A percentile compares a stretch with the other conserved stretches of the same genome.
Conservation (phyloP, 2,329 filamentous ascomycete species). For the Byssothecium circinans region DNA sequence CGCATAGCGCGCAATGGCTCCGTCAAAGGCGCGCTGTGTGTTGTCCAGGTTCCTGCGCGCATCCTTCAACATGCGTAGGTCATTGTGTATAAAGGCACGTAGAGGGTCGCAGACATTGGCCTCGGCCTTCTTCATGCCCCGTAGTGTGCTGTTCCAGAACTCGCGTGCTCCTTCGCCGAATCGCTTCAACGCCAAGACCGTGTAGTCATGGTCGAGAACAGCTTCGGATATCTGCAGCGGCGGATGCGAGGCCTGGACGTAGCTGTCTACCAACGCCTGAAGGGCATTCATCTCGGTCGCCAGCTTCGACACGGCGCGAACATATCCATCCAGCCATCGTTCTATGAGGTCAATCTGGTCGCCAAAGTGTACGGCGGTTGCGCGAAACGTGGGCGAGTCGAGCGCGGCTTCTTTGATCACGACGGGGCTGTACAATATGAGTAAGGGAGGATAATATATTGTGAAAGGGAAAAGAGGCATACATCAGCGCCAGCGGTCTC, state of each 20-base stretch:
- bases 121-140: conserved; percentile 77
- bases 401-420: conserved; percentile 91
- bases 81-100: conserved; percentile 72
- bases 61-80: conserved; percentile 86
- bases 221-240: conserved; percentile 75
- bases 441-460: conserved; percentile 1
- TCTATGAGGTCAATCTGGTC: conserved; percentile 92
- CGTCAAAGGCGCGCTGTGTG: conserved; percentile 82
- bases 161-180: conserved; percentile 85
- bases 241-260: conserved; percentile 75
- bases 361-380: conserved; percentile 79
- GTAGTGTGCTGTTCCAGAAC: conserved; percentile 78
- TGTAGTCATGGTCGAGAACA: conserved; percentile 93
- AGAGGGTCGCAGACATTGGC: conserved; percentile 78
- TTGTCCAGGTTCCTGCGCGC: conserved; percentile 73
- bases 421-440: conserved; percentile 62
- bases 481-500: conserved; percentile 48
- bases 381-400: conserved; percentile 94
- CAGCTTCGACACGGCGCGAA: conserved; percentile 64
- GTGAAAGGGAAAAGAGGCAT: conserved; percentile 9
- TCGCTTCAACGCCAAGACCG: conserved; percentile 79
- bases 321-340: conserved; percentile 81
- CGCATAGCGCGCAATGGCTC: conserved; percentile 77
- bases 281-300: conserved; percentile 69
- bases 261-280: conserved; percentile 76